Evolutionary conservation across 805 yeast species (phyloP).

Genomic region (Sugiyamaella smithiae): DNA sequence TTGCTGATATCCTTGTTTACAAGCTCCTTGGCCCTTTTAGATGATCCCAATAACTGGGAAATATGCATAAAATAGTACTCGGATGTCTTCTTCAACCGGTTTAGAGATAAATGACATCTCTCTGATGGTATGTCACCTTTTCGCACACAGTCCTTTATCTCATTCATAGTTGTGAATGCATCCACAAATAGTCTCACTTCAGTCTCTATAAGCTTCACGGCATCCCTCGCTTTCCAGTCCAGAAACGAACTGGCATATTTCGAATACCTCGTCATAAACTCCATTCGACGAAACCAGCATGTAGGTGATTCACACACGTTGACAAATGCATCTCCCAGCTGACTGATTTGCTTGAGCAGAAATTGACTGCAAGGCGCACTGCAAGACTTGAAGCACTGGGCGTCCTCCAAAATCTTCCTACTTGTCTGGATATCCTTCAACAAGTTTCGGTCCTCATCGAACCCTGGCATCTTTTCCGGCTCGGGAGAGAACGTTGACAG

Average conservation of each 20-base stretch:
- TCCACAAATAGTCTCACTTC: conserved; percentile 11
- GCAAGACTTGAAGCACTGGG: conserved; percentile 7
- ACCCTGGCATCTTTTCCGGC: background rate
- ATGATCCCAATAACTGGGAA: conserved; percentile 15
- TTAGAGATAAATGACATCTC: conserved; percentile 8
- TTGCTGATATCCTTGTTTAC: conserved; percentile 14
- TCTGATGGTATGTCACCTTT: conserved; percentile 12
- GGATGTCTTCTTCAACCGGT: conserved; percentile 3
- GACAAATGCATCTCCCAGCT: conserved; percentile 18
- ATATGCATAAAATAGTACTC: conserved; percentile 12
- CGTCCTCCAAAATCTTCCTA: conserved; percentile 1
- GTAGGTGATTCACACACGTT: conserved; percentile 19
- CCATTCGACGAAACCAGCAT: conserved; percentile 18
- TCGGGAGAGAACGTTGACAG: background rate
- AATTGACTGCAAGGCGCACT: conserved; percentile 9
- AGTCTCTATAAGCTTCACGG: conserved; percentile 11
- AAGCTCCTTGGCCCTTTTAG: conserved; percentile 14
- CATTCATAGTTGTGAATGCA: conserved; percentile 8
- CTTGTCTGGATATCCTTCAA: background rate
- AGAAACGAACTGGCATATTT: conserved; percentile 17
- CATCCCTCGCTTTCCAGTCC: conserved; percentile 21
- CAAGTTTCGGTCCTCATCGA: background rate
- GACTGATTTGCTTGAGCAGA: conserved; percentile 11
- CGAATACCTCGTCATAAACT: conserved; percentile 21
- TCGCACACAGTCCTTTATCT: conserved; percentile 10